These are phyloP conservation scores for Elongisporangium senticosum DNA, from an alignment of 352 stramenopile genomes.

Conservation along the genomic window DNA sequence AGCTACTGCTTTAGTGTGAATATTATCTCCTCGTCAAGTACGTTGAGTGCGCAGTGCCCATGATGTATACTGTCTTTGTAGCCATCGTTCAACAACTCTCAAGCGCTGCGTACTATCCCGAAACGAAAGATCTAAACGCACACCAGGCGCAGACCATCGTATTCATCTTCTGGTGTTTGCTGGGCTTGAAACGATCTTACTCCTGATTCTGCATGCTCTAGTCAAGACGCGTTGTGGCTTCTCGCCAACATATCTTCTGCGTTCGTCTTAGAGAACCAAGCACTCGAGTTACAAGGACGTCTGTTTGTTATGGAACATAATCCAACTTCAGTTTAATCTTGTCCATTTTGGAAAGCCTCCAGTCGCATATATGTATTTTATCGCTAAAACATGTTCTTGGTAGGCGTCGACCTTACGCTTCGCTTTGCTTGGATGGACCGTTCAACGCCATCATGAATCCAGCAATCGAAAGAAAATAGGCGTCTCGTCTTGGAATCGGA, in stretches of 20 bases:
- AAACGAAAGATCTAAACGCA: constrained; percentile 8
- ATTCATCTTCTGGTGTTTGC: constrained; percentile 7
- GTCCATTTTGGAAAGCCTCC: constrained; percentile 5
- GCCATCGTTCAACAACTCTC: constrained; percentile 9
- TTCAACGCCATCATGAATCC: too few species aligned
- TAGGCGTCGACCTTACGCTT: constrained; percentile 11
- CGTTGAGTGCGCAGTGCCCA: constrained; percentile 17
- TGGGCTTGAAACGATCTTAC: constrained; percentile 6
- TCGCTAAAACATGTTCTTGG: neutral
- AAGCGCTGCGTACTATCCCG: constrained; percentile 12
- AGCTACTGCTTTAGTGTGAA: constrained; percentile 19
- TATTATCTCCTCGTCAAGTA: constrained; percentile 18
- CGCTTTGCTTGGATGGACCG: constrained; percentile 7
- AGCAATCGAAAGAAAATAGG: too few species aligned
- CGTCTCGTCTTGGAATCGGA: too few species aligned
- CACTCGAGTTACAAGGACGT: constrained; percentile 12
- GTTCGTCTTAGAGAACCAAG: constrained; percentile 19
- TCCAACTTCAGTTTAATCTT: constrained; percentile 15
- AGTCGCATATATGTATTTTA: neutral
- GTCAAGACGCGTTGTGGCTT: constrained; percentile 12
- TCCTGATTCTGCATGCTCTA: constrained; percentile 12
- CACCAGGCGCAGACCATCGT: neutral
- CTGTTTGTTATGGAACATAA: constrained; percentile 19
- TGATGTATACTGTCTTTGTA: constrained; percentile 14
- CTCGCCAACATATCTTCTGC: constrained; percentile 13